These are phyloP conservation scores for Anthracocystis walkeri DNA, from an alignment of 1,284 basidiomycete genomes.

Conservation along the genomic window DNA sequence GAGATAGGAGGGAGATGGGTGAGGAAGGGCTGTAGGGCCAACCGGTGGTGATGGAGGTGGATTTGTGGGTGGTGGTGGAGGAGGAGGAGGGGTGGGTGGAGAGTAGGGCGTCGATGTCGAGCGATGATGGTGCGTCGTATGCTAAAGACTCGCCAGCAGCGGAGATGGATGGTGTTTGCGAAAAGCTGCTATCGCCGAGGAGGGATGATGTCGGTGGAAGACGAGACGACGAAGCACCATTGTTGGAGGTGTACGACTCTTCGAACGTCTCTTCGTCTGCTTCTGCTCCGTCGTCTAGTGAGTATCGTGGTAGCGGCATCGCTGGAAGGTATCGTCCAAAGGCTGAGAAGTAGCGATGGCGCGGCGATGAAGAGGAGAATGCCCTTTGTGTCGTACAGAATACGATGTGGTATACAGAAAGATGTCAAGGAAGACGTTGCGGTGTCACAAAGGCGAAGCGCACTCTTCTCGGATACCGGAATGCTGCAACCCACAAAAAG, in stretches of 20 bases:
- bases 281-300: conserved; percentile 35
- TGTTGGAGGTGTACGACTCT: conserved; percentile 27
- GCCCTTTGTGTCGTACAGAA: too few relatives aligned
- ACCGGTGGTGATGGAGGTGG: background rate
- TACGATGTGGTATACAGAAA: too few relatives aligned
- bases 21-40: conserved; percentile 29
- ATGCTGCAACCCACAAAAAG: conserved; percentile 8
- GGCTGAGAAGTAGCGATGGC: too few relatives aligned
- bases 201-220: conserved; percentile 1
- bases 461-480: conserved; percentile 36
- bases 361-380: too few relatives aligned
- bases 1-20: background rate
- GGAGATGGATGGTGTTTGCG: conserved; percentile 4
- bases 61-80: background rate
- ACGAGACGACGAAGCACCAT: conserved; percentile 22
- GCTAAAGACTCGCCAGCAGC: conserved; percentile 8
- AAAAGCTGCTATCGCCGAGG: conserved; percentile 5
- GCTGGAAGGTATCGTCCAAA: background rate
- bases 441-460: background rate
- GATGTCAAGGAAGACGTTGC: background rate
- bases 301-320: conserved; percentile 46
- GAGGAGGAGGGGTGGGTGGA: background rate
- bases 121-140: conserved; percentile 18
- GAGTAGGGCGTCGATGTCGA: conserved; percentile 39
- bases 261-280: conserved; percentile 32